Evolutionary conservation across 2,329 filamentous ascomycete species (phyloP), one percentile per base, ranked within the genome.

Genomic region (Neonectria punicea): DNA sequence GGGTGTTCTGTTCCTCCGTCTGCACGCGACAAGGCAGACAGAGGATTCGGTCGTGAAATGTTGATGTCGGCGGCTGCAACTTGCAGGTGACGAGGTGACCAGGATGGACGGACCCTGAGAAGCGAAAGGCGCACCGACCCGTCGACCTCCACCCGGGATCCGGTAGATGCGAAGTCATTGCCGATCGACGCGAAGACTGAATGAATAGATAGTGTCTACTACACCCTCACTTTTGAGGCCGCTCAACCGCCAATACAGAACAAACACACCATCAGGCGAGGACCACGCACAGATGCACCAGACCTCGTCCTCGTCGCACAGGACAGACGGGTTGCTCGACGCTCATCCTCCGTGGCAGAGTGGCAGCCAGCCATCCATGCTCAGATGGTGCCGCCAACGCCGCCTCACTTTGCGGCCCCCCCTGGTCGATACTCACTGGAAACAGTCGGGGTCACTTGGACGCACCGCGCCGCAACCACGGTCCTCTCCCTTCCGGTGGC

Each of bases 391-490:
- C 43, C 28, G 54, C 50, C 43, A 54, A 43, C 59, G 51, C 63
- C 63, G 69, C 70, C 69, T 70, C 70, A 70, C 59, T 72, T 43
- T 43, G 39, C 8, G 9, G n/a, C 39, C 59, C 53, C 7, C 39
- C 59, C 53, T 22, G 20, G 59, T 56, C 53, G 49, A 39, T 39
- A 39, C 36, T 13, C 13, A n/a, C n/a, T 44, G 43, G 34, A 50
- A 50, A 22, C 18, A 34, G 22, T 51, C 58, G 53, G 53, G 58
- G 44, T 53, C 32, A 56, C 34, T 25, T 49, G 44, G 36, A 36
- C 28, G 49, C 58, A 18, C 46, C 20, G 20, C 43, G 25, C 58
- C 50, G 47, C 36, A 41, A 54, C 54, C 36, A 43, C 63, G 9
- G 32, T 30, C 7, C 13, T 13, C 18, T 3, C 16, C 39, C 16